Base-by-base conservation (phyloP, 495 filamentous ascomycete genomes). In the Sporormia fimetaria region DNA sequence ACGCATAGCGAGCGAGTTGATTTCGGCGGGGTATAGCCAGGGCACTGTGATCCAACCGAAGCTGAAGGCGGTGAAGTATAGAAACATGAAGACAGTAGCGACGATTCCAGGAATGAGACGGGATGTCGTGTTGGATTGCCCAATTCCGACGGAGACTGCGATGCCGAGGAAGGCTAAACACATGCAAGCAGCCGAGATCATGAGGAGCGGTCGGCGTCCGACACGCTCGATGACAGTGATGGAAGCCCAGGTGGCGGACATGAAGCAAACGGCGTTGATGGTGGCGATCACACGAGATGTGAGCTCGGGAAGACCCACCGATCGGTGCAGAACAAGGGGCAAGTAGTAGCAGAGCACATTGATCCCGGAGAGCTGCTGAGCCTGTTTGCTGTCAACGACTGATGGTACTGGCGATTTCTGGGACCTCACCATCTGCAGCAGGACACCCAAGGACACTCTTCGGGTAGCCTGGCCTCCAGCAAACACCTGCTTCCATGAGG, bases 271-370 rank as follows among this genome's bases (percentile, higher is more conserved):
- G 21, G 57, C 51, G 11, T 55, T 73, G 51, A 67, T 67, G 24
- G 71, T 71, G 16, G 64, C 62, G 9, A 74, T 58, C 31, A 74
- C 62, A 42, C 74, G 54, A 1, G 73, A 61, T 4, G 69, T 47
- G 29, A 70, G 66, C 4, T 66, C 64, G 20, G 62, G 63, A 30
- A 76, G 61, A 11, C 68, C 65, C 52, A 80, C 64, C 14, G 62
- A 67, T 5, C 63, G 57, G 24, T 66, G 59, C 34, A 73, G 74
- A 15, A 80, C 63, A 12, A 63, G 59, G 16, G 72, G 69, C 10
- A 67, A 61, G 55, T 70, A 74, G 37, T 71, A 71, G 33, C 66
- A 71, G 28, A 76, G 62, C 48, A 75, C 58, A 37, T 73, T 75
- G 37, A 68, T 62, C 8, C 73, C 73, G 2, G 51, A 49, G 9